Conservation (phyloP, 495 filamentous ascomycete species). For the Annulohypoxylon stygium region DNA sequence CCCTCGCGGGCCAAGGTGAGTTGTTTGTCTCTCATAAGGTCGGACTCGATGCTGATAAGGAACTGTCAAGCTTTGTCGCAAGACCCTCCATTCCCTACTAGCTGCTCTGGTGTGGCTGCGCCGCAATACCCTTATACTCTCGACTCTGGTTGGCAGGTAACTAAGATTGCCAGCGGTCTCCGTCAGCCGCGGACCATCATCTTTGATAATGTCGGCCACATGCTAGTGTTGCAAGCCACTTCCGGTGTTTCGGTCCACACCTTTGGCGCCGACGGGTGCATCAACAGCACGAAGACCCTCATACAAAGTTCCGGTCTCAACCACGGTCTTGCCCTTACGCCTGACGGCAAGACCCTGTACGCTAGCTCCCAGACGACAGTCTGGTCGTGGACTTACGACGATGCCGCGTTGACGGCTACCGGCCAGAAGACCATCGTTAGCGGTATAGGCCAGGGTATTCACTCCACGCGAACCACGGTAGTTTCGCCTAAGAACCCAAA, state of each 20-base stretch:
- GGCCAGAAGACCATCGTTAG: conserved; percentile 64
- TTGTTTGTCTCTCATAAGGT: background rate
- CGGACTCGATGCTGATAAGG: conserved; percentile 5
- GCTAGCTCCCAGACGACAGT: conserved; percentile 68
- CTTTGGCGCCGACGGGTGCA: conserved; percentile 63
- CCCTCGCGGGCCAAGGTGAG: conserved; percentile 45
- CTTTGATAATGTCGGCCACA: conserved; percentile 53
- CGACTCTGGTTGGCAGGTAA: conserved; percentile 52
- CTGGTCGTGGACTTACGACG: conserved; percentile 72
- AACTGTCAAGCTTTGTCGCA: conserved; percentile 43
- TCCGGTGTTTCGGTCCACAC: conserved; percentile 65
- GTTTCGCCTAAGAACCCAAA: conserved; percentile 62
- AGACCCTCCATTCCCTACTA: conserved; percentile 44
- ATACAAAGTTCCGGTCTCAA: conserved; percentile 62
- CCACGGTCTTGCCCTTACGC: conserved; percentile 73
- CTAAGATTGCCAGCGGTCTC: conserved; percentile 53
- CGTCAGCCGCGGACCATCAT: conserved; percentile 51
- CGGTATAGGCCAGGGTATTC: conserved; percentile 68
- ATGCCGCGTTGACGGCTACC: conserved; percentile 56
- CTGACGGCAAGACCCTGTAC: conserved; percentile 72
- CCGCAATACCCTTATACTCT: conserved; percentile 46
- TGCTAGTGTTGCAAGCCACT: conserved; percentile 69
- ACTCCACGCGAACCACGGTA: conserved; percentile 70
- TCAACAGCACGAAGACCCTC: conserved; percentile 61
- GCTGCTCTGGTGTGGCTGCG: conserved; percentile 50